These are phyloP conservation scores for Penicillium samsonianum DNA, from an alignment of 495 filamentous ascomycete genomes.

Conservation along the genomic window DNA sequence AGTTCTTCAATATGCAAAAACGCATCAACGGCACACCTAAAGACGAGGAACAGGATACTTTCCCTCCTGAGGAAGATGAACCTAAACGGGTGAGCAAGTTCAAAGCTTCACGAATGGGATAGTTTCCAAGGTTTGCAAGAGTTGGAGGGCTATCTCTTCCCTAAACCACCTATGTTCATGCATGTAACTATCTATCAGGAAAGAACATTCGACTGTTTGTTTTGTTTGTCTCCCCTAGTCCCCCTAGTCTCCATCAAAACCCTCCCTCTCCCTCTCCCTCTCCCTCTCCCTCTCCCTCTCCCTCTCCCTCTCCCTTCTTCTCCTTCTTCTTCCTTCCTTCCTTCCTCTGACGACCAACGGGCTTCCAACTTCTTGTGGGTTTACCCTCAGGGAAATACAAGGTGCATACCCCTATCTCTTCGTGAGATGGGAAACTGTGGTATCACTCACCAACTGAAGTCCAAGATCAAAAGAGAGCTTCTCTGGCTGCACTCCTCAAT, in stretches of 20 bases:
- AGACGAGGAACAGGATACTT: slow-evolving; percentile 57
- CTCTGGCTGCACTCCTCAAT: slow-evolving; percentile 28
- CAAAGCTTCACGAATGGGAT: slow-evolving; percentile 75
- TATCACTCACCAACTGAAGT: slow-evolving; percentile 17
- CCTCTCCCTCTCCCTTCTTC: neutral
- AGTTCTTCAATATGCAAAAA: slow-evolving; percentile 80
- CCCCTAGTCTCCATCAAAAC: too few relatives aligned
- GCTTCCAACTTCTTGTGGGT: slow-evolving; percentile 16
- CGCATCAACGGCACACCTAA: slow-evolving; percentile 73
- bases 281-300: neutral
- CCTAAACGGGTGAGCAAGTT: slow-evolving; percentile 82
- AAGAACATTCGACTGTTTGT: neutral
- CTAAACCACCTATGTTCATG: too few relatives aligned
- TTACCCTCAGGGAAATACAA: slow-evolving; percentile 1
- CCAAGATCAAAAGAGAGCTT: slow-evolving; percentile 25
- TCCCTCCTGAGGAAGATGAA: slow-evolving; percentile 63
- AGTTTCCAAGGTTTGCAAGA: slow-evolving; percentile 9
- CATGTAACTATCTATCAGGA: neutral
- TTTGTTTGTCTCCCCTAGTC: slow-evolving; percentile 5
- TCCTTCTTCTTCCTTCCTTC: neutral
- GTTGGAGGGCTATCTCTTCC: too few relatives aligned
- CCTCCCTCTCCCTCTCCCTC: too few relatives aligned
- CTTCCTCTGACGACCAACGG: slow-evolving; percentile 6
- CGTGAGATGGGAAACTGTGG: slow-evolving; percentile 12
- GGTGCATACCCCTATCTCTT: slow-evolving; percentile 19